A percentile compares a stretch with the other conserved stretches of the same genome.
Conservation (phyloP, 495 filamentous ascomycete species). For the Talaromyces nanjingensis region DNA sequence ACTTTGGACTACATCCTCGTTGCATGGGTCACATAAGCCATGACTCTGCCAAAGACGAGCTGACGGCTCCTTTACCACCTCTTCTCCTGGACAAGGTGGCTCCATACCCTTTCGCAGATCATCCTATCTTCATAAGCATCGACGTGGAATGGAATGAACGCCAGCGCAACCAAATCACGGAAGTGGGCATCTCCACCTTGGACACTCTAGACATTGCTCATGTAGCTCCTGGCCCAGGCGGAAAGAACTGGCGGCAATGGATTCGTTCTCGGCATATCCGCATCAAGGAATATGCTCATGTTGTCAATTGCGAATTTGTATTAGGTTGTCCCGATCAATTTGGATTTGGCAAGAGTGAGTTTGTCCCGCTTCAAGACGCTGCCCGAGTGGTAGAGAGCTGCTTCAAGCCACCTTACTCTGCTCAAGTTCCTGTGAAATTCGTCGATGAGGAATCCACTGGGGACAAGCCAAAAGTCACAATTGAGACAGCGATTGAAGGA, state of each 20-base stretch:
- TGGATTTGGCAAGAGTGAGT: slow-evolving; percentile 60
- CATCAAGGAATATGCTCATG: slow-evolving; percentile 57
- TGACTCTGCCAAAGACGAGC: not conserved
- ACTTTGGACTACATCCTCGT: slow-evolving; percentile 53
- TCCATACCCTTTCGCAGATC: slow-evolving; percentile 40
- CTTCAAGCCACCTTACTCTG: slow-evolving; percentile 45
- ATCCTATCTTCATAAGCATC: slow-evolving; percentile 67
- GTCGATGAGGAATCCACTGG: slow-evolving; percentile 7
- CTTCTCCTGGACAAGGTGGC: slow-evolving; percentile 29
- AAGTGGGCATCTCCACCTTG: slow-evolving; percentile 77
- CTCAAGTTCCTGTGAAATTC: slow-evolving; percentile 4
- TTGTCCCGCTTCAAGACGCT: slow-evolving; percentile 32
- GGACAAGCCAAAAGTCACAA: not conserved
- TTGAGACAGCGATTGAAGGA: slow-evolving; percentile 1
- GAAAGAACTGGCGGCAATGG: slow-evolving; percentile 53
- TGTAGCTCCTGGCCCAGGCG: slow-evolving; percentile 51
- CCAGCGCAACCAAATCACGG: slow-evolving; percentile 57
- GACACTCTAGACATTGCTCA: slow-evolving; percentile 56
- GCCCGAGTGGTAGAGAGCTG: slow-evolving; percentile 33
- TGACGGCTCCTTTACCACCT: slow-evolving; percentile 12
- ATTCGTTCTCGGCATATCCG: slow-evolving; percentile 71
- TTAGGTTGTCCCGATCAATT: slow-evolving; percentile 66
- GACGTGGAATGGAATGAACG: slow-evolving; percentile 79
- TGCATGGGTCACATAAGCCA: slow-evolving; percentile 6
- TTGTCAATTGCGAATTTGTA: slow-evolving; percentile 58